Base-by-base conservation (phyloP, 1,139 yeast genomes). In the Yamadazyma songkhlaensis region DNA sequence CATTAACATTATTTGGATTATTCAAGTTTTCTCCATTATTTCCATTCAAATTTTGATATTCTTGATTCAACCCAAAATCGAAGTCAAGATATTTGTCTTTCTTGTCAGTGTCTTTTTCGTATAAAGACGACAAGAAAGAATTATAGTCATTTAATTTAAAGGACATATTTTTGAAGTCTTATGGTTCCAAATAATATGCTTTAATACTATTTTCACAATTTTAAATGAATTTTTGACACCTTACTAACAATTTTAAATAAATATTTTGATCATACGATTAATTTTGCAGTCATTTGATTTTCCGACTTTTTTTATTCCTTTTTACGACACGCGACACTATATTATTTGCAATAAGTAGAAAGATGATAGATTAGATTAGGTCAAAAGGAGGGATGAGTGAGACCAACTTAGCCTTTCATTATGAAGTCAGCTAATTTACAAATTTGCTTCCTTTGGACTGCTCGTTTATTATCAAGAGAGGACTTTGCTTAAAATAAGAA, bases 91-190 rank as follows among this genome's bases (percentile, higher is more conserved):
- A 52, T 31, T 45, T 42, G 6, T 37, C 44, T 12, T 35, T 38
- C 13, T 30, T 33, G 14, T 27, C 35, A 25, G 40, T 30, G 26
- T 51, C 51, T 40, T 52, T 57, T 15, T 60, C 66, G 35, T 49
- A 59, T 35, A 62, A 46, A 4, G 65, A 56, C 6, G 58, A 48
- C 41, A 62, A 46, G 38, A 57, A 64, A 7, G 62, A 57, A 45
- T 60, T 59, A 39, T 62, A 63, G 40, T 63, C 67, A 45, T 60
- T 58, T 34, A 60, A 38, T 36, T 49, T 59, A 42, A 58, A 62
- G 29, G 65, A 50, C 70, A 62, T 62, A 4, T 23, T 10, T 14
- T 4, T 17, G 20, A 6, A 17, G 6, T 17, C 4, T 17, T 4
- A 6, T 17, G 20, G 20, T 4, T 17, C 6, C 20, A 17, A 17